Base-by-base conservation (phyloP, 176 grass and related monocot species). In the Chrysopogon serrulatus region DNA sequence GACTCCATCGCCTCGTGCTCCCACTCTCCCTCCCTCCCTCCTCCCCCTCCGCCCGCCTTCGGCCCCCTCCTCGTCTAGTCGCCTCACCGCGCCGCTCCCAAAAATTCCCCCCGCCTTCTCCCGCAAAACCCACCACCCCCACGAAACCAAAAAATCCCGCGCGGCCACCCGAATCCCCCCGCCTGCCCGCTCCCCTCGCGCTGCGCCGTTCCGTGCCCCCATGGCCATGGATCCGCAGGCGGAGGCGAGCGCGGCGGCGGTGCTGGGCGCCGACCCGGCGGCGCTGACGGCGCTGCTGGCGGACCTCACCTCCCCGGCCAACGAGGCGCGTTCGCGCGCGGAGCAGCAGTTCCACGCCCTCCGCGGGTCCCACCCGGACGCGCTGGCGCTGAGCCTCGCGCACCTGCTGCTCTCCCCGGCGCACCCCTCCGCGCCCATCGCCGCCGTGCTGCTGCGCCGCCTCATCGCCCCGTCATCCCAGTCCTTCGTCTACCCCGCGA, bases 251-350 rank as follows among this genome's bases (percentile, higher is more conserved):
- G 73, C 76, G 64, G 92, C 68, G 79, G 90, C 83, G 57, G 81
- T 92, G 43, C 83, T 95, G 44, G 93, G 93, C 23, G 88, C 88
- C 33, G 93, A 95, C 88, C 79, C 93, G 31, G 80, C 86, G 13
- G 79, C 78, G 44, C 87, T 98, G 73, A 90, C 89, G 51, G 71
- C 80, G 17, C 87, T 98, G 26, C 80, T 95, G 17, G 79, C 49
- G 10, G 90, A 92, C 49, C 93, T 98, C 56, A 93, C 91, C 75
- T 98, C 91, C 17, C 86, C 96, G 24, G 88, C 87, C 68, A 98
- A 98, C 89, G 87, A 85, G 64, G 88, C 90, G 76, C 91, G 96
- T 27, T 91, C 92, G 73, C 80, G 85, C 27, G 96, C 96, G 35
- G 91, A 98, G 76, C 60, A 78, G 21, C 83, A 83, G 76, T 98